These are phyloP conservation scores for Trichoderma aggressivum DNA, from an alignment of 2,329 filamentous ascomycete genomes.

Conservation along the genomic window DNA sequence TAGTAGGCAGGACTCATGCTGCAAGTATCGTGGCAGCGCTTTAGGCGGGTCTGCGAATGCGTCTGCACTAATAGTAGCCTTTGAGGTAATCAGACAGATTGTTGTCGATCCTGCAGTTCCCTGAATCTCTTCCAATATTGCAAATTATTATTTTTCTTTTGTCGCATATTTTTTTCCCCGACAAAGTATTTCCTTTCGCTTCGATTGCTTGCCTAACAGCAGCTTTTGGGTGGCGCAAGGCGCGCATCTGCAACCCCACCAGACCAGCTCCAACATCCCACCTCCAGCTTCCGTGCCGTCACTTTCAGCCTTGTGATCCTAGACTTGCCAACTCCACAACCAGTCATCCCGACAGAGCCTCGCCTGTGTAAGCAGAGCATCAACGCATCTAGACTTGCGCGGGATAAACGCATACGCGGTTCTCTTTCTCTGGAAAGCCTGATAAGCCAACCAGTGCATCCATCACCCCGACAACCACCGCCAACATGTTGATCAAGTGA, in stretches of 20 bases:
- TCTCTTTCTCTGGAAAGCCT: not conserved
- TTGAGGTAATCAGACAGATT: not conserved
- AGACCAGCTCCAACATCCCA: slow-evolving; percentile 10
- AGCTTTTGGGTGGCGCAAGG: slow-evolving; percentile 1
- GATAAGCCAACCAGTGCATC: not conserved
- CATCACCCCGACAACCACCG: not conserved
- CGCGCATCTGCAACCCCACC: slow-evolving; percentile 10
- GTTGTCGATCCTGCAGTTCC: not conserved
- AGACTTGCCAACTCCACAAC: not conserved
- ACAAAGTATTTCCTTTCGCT: not conserved
- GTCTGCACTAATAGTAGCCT: not conserved
- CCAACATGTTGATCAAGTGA: slow-evolving; percentile 51
- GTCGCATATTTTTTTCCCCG: not conserved
- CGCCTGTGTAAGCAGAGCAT: not conserved
- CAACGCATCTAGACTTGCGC: not conserved
- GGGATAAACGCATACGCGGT: not conserved
- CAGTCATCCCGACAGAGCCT: not conserved
- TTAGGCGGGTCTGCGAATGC: not conserved
- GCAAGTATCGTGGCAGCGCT: not conserved
- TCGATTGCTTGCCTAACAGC: not conserved
- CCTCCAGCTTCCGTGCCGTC: slow-evolving; percentile 12
- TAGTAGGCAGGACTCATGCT: not conserved
- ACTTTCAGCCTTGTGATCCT: slow-evolving; percentile 13
- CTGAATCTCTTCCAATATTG: not conserved
- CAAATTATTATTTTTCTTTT: not conserved